phyloP scores from a whole-genome alignment of 2,329 filamentous ascomycete genomes.

The Trichoderma sp. region DNA sequence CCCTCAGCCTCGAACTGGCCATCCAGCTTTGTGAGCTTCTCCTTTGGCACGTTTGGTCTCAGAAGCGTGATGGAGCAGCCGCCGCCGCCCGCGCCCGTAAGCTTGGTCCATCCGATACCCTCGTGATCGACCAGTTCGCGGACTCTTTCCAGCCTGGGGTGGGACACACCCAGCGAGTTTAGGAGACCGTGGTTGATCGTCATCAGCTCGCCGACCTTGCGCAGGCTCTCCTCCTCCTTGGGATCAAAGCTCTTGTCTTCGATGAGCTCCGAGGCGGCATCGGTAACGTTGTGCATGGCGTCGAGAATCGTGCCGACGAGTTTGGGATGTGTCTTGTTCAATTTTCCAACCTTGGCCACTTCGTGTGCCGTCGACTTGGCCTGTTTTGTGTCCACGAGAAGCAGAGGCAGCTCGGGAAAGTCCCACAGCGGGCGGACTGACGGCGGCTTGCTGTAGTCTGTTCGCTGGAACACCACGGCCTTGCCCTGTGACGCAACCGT shows the following conservation, averaged over 20 bases:
- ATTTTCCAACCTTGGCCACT: slow-evolving; percentile 78
- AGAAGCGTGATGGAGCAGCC: slow-evolving; percentile 94
- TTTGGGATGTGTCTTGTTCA: slow-evolving; percentile 72
- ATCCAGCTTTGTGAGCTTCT: slow-evolving; percentile 65
- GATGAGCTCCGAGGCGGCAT: slow-evolving; percentile 57
- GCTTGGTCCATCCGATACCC: slow-evolving; percentile 93
- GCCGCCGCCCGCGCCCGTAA: slow-evolving; percentile 93
- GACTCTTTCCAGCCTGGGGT: slow-evolving; percentile 88
- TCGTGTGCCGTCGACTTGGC: slow-evolving; percentile 82
- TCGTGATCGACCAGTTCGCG: slow-evolving; percentile 88
- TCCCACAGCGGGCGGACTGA: slow-evolving; percentile 75
- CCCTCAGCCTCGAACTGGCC: slow-evolving; percentile 67
- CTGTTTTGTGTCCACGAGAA: slow-evolving; percentile 88
- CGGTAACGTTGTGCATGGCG: slow-evolving; percentile 75
- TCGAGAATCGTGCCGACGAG: slow-evolving; percentile 82
- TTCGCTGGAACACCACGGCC: slow-evolving; percentile 85
- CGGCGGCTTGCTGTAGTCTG: slow-evolving; percentile 76
- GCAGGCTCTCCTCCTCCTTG: slow-evolving; percentile 63
- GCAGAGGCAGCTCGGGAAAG: slow-evolving; percentile 88
- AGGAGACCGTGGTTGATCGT: slow-evolving; percentile 91
- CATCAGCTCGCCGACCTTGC: slow-evolving; percentile 82
- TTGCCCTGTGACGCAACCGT: slow-evolving; percentile 93
- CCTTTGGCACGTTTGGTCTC: slow-evolving; percentile 62
- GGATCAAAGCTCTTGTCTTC: slow-evolving; percentile 68
- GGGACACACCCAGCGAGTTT: slow-evolving; percentile 88